A percentile compares a stretch with the other conserved stretches of the same genome.
phyloP scores from a whole-genome alignment of 2,329 filamentous ascomycete genomes.

The Tolypocladium ovalisporum region DNA sequence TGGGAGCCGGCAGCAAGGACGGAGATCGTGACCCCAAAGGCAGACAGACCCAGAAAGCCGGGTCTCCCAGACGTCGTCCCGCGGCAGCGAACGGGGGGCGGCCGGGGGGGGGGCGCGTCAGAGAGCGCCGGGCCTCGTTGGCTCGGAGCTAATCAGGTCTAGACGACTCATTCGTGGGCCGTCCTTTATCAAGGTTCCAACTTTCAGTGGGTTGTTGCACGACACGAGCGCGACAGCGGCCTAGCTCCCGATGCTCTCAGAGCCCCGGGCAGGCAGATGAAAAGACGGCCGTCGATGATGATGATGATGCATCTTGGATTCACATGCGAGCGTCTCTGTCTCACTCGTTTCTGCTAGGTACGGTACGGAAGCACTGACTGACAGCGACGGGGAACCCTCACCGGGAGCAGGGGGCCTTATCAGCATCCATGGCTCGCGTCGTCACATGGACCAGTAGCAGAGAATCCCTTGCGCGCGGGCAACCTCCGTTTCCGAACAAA shows the following conservation, averaged over 20 bases:
- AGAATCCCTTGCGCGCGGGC: background rate
- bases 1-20: background rate
- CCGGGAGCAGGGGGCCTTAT: background rate
- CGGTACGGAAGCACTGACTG: no score
- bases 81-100: background rate
- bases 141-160: background rate
- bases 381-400: background rate
- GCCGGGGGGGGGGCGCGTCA: background rate
- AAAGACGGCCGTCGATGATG: background rate
- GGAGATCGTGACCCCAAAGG: background rate
- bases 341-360: background rate
- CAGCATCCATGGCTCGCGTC: background rate
- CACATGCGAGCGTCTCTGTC: background rate
- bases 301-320: background rate
- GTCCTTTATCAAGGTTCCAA: background rate
- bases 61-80: constrained; percentile 1
- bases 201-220: background rate
- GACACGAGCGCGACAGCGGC: background rate
- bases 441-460: background rate
- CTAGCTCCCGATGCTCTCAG: background rate
- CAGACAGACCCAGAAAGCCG: constrained; percentile 4
- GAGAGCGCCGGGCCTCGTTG: background rate
- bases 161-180: background rate
- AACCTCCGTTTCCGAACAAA: background rate
- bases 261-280: background rate